phyloP scores from a whole-genome alignment of 2,329 filamentous ascomycete species.

The Colletotrichum sp. region DNA sequence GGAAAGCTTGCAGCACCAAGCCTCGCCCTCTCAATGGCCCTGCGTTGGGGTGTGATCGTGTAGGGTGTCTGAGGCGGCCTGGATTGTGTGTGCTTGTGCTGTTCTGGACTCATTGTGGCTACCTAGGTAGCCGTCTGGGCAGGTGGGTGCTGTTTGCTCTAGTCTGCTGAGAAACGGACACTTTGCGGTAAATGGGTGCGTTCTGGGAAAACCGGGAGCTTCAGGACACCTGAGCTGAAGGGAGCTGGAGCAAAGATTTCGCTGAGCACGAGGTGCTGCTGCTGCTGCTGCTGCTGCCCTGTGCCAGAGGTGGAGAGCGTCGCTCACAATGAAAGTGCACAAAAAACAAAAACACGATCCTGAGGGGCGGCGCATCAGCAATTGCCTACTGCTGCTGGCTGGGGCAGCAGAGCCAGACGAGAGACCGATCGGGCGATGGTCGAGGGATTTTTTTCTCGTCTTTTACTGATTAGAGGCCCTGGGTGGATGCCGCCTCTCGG shows the following conservation, averaged over 20 bases:
- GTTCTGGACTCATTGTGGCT: neutral
- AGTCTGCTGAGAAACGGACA: neutral
- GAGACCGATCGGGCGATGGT: constrained; percentile 11
- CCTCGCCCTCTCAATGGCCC: neutral
- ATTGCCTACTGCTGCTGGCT: neutral
- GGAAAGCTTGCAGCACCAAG: neutral
- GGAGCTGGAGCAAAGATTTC: neutral
- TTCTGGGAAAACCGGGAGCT: neutral
- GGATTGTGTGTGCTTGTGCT: neutral
- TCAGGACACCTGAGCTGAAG: neutral
- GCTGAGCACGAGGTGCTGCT: neutral
- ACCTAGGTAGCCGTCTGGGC: neutral
- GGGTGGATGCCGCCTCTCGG: constrained; percentile 15
- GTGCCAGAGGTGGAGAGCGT: neutral
- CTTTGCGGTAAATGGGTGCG: neutral
- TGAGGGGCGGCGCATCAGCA: neutral
- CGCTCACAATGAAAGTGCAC: neutral
- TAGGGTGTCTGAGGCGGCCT: neutral
- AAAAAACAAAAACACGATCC: neutral
- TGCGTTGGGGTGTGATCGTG: neutral
- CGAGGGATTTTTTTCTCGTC: neutral
- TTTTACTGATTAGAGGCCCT: constrained; percentile 16
- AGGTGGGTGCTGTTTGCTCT: neutral
- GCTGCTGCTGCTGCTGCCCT: neutral
- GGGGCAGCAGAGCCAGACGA: neutral